Conservation (phyloP, 805 yeast species). For the Starmera quercuum region DNA sequence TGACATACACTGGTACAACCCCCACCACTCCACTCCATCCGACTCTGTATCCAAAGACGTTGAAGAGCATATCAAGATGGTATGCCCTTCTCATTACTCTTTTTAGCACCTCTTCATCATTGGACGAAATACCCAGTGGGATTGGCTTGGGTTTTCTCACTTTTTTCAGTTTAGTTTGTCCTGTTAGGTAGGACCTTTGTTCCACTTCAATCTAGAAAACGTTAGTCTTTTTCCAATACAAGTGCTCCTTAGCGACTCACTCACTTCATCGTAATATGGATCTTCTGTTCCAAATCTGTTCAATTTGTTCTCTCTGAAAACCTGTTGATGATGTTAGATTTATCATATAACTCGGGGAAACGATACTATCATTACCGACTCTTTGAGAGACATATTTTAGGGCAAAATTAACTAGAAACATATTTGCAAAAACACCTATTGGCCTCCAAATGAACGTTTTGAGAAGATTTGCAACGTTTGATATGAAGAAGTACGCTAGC, state of each 20-base stretch:
- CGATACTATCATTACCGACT: conserved; percentile 12
- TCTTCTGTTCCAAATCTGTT: conserved; percentile 35
- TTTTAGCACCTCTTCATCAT: conserved; percentile 43
- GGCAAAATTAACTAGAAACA: conserved; percentile 15
- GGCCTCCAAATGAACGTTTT: too few relatives aligned
- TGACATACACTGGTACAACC: conserved; percentile 45
- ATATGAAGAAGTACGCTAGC: too few relatives aligned
- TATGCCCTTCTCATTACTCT: conserved; percentile 54
- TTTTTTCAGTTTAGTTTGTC: conserved; percentile 7
- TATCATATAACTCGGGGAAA: too few relatives aligned
- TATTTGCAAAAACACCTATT: too few relatives aligned
- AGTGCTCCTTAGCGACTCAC: conserved; percentile 3
- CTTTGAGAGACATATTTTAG: conserved; percentile 16
- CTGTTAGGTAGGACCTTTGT: conserved; percentile 13
- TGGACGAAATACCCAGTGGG: conserved; percentile 49
- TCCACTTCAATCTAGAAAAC: conserved; percentile 17
- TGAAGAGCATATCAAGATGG: conserved; percentile 59
- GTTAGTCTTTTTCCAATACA: conserved; percentile 2
- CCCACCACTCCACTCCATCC: conserved; percentile 70
- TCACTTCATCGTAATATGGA: conserved; percentile 32
- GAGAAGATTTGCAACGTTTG: too few relatives aligned
- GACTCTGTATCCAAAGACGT: conserved; percentile 51
- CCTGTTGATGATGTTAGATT: too few relatives aligned
- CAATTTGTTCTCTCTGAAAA: conserved; percentile 24
- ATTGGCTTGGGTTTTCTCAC: conserved; percentile 25